phyloP scores from a whole-genome alignment of 2,329 filamentous ascomycete species.

The Colletotrichum zoysiae region DNA sequence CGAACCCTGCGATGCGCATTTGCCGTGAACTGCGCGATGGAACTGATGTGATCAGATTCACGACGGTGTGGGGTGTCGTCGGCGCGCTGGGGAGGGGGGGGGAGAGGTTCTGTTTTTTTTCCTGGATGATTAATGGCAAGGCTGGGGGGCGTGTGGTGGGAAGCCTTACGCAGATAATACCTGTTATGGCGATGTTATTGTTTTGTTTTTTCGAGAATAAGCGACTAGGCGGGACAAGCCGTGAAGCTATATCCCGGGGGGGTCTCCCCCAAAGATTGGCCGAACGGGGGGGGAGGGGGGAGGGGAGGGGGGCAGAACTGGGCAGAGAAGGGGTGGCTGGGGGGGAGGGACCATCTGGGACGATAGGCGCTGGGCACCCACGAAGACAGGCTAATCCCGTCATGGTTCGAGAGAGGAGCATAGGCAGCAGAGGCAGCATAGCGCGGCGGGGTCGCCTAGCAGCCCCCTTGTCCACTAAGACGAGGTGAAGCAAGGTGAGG shows the following conservation, averaged over 20 bases:
- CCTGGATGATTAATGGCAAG: slow-evolving; percentile 13
- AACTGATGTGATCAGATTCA: slow-evolving; percentile 5
- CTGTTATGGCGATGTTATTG: slow-evolving; percentile 41
- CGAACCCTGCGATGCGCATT: slow-evolving; percentile 37
- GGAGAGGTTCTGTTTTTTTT: background rate
- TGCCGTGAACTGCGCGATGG: slow-evolving; percentile 21
- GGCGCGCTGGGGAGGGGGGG: background rate
- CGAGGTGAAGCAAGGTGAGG: slow-evolving; percentile 13
- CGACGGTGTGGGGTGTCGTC: slow-evolving; percentile 11
- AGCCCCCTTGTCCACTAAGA: slow-evolving; percentile 10
- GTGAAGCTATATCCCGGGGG: slow-evolving; percentile 41
- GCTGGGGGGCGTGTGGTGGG: slow-evolving; percentile 4
- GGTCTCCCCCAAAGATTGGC: slow-evolving; percentile 26
- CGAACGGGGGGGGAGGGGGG: background rate
- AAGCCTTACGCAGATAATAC: slow-evolving; percentile 16
- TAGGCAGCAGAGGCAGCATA: too few species aligned
- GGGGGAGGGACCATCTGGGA: slow-evolving; percentile 7
- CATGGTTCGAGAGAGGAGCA: slow-evolving; percentile 1
- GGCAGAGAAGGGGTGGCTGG: slow-evolving; percentile 30
- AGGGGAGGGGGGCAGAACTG: background rate
- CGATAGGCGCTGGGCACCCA: slow-evolving; percentile 14
- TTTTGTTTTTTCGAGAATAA: slow-evolving; percentile 41
- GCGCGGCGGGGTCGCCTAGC: slow-evolving; percentile 3
- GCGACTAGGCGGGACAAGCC: slow-evolving; percentile 39
- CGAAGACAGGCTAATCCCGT: slow-evolving; percentile 6